Conservation (phyloP, 139 green algal genomes). For the Microglena sp. region DNA sequence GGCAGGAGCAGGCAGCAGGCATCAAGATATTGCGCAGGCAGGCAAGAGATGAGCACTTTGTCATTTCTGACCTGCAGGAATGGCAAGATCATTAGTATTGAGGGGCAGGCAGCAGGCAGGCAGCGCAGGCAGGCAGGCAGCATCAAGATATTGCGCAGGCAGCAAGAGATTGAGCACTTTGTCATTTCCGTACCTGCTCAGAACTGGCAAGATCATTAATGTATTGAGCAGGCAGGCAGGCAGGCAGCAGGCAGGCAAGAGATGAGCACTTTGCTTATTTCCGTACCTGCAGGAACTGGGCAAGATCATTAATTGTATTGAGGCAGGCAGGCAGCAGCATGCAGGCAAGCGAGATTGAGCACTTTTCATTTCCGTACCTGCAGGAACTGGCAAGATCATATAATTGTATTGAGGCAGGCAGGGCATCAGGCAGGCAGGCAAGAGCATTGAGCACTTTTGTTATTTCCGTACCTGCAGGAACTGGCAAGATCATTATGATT, state of each 20-base stretch:
- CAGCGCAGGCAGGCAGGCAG: too few relatives aligned
- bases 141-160: too few relatives aligned
- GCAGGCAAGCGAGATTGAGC: background rate
- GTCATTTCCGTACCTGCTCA: too few relatives aligned
- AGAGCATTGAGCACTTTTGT: too few relatives aligned
- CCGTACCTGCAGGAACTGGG: background rate
- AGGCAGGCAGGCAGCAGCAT: background rate
- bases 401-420: background rate
- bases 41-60: too few relatives aligned
- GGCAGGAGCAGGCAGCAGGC: too few relatives aligned
- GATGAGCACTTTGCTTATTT: background rate
- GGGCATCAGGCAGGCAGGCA: background rate
- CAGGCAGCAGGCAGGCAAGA: background rate
- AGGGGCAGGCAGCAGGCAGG: too few relatives aligned
- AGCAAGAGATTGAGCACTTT: too few relatives aligned
- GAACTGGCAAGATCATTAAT: too few relatives aligned
- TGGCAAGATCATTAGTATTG: too few relatives aligned
- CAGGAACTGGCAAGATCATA: background rate
- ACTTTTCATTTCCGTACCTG: background rate
- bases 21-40: too few relatives aligned
- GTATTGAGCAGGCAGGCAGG: background rate
- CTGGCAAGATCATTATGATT: background rate
- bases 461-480: constrained; percentile 15
- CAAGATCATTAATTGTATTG: background rate
- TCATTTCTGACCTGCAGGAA: too few relatives aligned